Base-by-base conservation (phyloP, 148 eudicot species). In the Silene uniflora region DNA sequence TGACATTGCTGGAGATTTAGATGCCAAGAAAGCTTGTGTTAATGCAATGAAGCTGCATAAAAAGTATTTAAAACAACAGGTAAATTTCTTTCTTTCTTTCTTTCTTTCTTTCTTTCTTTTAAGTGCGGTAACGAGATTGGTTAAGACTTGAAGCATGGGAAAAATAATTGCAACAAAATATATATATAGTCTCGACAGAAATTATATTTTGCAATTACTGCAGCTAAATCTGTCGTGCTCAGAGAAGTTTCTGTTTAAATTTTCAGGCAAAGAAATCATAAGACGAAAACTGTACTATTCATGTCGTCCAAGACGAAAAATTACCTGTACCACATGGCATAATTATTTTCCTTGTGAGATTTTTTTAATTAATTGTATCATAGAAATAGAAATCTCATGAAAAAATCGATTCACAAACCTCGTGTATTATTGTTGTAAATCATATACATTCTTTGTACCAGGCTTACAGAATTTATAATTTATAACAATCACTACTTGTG, bases 21-120 rank as follows among this genome's bases (percentile, higher is more conserved):
- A 95, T 81, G 99, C 99, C 76, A 95, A 81, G 79, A 92, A 91
- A 84, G 93, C 97, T 73, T 95, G 99, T 87, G 82, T 75, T 5
- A 89, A 86, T 27, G 99, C 99, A 19, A 80, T 95, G 96, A 95
- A 95, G 81, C 93, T 95, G 74, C 99, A 95, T 82, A 95, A 95
- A 85, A 90, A 91, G 79, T 95, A 95, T 80, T 84, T 95, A 72
- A 92, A 73, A 76, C 73, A 83, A 78, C 90, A 90, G 97, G 98
- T 94, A 89, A 10, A 22, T 61, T 82, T 65, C 46, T 71, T 71
- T 29, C 67, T 25, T 13, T 72, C 76, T 24, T 22, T 63, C 21
- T 32, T 32, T 32, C 35, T 32, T 32, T 32, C 5, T 3, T 32
- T 32, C 35, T 3, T 32, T 32, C 35, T 32, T 32, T 32, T 32